Evolutionary conservation across 164 flowering plant species (phyloP).

Genomic region (Saururus chinensis): DNA sequence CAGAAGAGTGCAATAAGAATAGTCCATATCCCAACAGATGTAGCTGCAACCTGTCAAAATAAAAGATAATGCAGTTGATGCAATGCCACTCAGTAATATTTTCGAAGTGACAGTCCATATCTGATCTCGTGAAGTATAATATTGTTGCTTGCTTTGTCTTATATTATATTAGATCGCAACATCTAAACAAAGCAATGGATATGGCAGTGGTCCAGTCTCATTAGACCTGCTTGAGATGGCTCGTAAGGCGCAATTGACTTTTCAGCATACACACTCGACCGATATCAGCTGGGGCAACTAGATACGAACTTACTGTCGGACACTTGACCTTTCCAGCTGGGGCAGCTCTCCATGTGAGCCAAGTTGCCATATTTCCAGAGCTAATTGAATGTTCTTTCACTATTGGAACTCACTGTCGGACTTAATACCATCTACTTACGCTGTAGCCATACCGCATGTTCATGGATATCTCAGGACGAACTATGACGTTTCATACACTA

Average conservation of each 20-base stretch:
- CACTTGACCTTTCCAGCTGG: too few species aligned
- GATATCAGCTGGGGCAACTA: constrained; percentile 93
- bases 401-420: too few species aligned
- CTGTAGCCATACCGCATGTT: constrained; percentile 93
- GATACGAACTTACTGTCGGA: constrained; percentile 78
- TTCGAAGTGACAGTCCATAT: too few species aligned
- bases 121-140: neutral
- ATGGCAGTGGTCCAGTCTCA: constrained; percentile 92
- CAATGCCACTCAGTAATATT: neutral
- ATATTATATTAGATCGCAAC: constrained; percentile 74
- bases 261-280: constrained; percentile 82
- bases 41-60: constrained; percentile 82
- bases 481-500: constrained; percentile 90
- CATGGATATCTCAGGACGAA: constrained; percentile 87
- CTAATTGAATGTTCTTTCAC: too few species aligned
- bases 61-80: constrained; percentile 44
- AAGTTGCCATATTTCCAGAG: neutral
- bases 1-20: constrained; percentile 94
- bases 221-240: constrained; percentile 89
- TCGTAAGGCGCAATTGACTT: constrained; percentile 81
- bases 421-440: neutral
- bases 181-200: constrained; percentile 79
- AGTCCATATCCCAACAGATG: constrained; percentile 87
- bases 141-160: neutral
- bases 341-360: constrained; percentile 80